Evolutionary conservation across 495 filamentous ascomycete species (phyloP).

Genomic region (Neurospora hispaniola): DNA sequence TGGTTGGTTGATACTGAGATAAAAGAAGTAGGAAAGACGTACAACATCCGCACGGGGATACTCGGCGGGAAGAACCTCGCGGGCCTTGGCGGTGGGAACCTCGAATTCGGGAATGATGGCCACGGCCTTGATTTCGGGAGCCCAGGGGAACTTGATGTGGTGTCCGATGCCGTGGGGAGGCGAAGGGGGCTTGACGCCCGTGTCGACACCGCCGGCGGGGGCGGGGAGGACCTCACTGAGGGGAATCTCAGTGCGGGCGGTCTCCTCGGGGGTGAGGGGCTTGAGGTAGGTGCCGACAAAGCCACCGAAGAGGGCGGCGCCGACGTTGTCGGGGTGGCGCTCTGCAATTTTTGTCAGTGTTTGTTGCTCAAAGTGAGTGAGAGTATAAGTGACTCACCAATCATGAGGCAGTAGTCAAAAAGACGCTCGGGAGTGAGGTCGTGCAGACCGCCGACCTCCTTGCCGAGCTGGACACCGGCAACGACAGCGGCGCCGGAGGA

Average conservation of each 20-base stretch:
- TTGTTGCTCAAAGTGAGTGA: neutral
- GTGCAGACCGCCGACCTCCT: conserved; percentile 71
- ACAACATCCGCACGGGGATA: conserved; percentile 75
- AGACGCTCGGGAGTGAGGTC: conserved; percentile 70
- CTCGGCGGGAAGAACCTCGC: conserved; percentile 63
- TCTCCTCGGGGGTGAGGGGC: conserved; percentile 76
- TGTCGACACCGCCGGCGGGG: conserved; percentile 79
- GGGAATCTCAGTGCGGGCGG: conserved; percentile 83
- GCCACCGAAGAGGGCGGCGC: conserved; percentile 88
- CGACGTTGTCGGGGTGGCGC: conserved; percentile 94
- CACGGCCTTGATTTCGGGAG: conserved; percentile 85
- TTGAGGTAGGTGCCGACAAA: conserved; percentile 94
- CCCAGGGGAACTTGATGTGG: conserved; percentile 86
- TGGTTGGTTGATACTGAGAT: too few relatives aligned
- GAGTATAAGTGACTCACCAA: conserved; percentile 37
- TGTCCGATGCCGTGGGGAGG: conserved; percentile 88
- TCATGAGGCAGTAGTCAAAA: conserved; percentile 94
- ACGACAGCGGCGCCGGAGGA: conserved; percentile 92
- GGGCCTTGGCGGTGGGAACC: conserved; percentile 77
- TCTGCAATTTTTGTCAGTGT: conserved; percentile 38
- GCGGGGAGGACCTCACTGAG: conserved; percentile 83
- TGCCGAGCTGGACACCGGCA: conserved; percentile 82
- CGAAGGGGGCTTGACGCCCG: conserved; percentile 68
- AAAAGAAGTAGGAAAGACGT: conserved; percentile 17
- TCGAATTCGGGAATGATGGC: conserved; percentile 93